phyloP scores from a whole-genome alignment of 441 rosid genomes.

The Bocquillonia castaneifolia region DNA sequence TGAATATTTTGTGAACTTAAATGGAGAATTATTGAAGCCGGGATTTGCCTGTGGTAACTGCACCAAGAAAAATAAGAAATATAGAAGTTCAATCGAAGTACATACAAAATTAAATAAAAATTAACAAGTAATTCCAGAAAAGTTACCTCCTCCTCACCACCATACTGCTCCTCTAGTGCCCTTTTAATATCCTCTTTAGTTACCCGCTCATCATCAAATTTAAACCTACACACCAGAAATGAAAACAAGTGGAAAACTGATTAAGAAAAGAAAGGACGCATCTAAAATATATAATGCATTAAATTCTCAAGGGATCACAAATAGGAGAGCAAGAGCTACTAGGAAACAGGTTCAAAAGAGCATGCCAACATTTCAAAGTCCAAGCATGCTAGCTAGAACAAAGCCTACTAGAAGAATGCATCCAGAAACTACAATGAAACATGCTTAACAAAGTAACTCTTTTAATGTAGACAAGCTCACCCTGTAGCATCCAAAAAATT shows the following conservation, averaged over 20 bases:
- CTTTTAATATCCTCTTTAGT: constrained; percentile 85
- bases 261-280: not conserved
- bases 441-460: not conserved
- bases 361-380: not conserved
- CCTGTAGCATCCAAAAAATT: not conserved
- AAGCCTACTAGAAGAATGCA: not conserved
- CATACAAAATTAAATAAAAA: constrained; percentile 2
- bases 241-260: not conserved
- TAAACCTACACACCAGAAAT: constrained; percentile 44
- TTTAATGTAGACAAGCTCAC: not conserved
- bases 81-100: constrained; percentile 11
- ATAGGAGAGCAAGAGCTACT: not conserved
- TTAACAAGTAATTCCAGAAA: constrained; percentile 6
- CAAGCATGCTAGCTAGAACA: not conserved
- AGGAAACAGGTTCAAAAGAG: not conserved
- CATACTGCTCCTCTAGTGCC: constrained; percentile 95
- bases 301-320: not conserved
- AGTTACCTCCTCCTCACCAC: constrained; percentile 95
- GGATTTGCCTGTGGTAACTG: constrained; percentile 88
- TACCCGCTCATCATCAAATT: constrained; percentile 96
- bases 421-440: not conserved
- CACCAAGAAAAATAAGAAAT: constrained; percentile 20
- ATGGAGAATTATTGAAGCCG: constrained; percentile 82
- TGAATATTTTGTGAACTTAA: constrained; percentile 86
- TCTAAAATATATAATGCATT: not conserved